Base-by-base conservation (phyloP, 202 grass and related monocot species). In the Saccharum hybrid region DNA sequence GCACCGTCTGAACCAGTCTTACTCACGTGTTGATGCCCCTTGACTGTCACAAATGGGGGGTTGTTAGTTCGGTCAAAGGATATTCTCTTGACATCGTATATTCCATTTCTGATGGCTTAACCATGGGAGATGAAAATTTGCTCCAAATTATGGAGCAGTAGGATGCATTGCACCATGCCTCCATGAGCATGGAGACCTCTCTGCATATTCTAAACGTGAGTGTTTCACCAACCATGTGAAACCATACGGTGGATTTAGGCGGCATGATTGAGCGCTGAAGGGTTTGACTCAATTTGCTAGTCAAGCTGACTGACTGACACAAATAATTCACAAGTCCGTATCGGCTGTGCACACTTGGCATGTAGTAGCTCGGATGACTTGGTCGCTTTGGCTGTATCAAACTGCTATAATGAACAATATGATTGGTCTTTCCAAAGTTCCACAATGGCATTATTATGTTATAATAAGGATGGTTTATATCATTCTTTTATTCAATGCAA, bases 341-440 rank as follows among this genome's bases (percentile, higher is more conserved):
- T 12, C 10, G 7, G 18, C 18, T 28, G 3, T 33, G 16, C 61
- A 64, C 40, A 8, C 75, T 46, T 48, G 61, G 7, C 41, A 13
- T 30, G 10, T 9, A 61, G 23, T 13, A 43, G 15, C 8, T 67
- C 3, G 8, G 42, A 79, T 23, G 19, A 10, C 1, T 62, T 33
- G 22, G 22, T 72, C 22, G 6, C 23, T 59, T 68, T 43, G 22
- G 22, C 51, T 60, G 78, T 61, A 54, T 2, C 2, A 70, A 39
- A 52, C 18, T 67, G 19, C 10, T 21, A 67, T 8, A 56, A 40
- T 23, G 4, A 60, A 81, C 54, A 36, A 3, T 71, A 21, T 57
- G 71, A 48, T 19, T 34, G 7, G 1, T 68, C 48, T 74, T 37
- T 74, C 83, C 28, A 74, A 22, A 81, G 49, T 19, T 67, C 72